Evolutionary conservation across 1,139 yeast species (phyloP), one percentile per base, ranked within the genome.

Genomic region (Scheffersomyces stambukii): DNA sequence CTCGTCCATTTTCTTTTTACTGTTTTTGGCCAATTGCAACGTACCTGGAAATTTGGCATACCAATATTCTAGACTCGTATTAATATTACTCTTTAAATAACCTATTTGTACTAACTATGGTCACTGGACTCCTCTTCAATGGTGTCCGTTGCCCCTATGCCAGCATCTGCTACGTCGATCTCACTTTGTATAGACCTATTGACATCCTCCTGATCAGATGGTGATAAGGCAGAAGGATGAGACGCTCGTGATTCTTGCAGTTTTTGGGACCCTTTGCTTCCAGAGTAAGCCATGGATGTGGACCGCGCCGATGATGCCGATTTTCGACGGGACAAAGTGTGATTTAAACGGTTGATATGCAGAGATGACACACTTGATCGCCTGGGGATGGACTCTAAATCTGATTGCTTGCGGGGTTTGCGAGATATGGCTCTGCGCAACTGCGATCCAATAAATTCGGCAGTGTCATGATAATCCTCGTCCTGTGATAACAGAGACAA

Each of bases 1-100:
- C 77, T 70, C 75, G 75, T 70, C 75, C 77, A 70, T 38, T 36
- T 32, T 40, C 46, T 50, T 52, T 46, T 49, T 42, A 42, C 34
- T 33, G 32, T 20, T 18, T 10, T 18, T 18, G n/a, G n/a, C n/a
- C n/a, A n/a, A n/a, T n/a, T n/a, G n/a, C n/a, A n/a, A n/a, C n/a
- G n/a, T n/a, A n/a, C n/a, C n/a, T n/a, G n/a, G n/a, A n/a, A n/a
- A n/a, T n/a, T n/a, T n/a, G n/a, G n/a, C n/a, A n/a, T n/a, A n/a
- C n/a, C n/a, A n/a, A n/a, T n/a, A n/a, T 18, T 5, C n/a, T 18
- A 9, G 4, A 6, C 19, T 8, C n/a, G 10, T 8, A 5, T 18
- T 6, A 5, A 9, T 18, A 9, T 18, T 18, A 4, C 5, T 4
- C n/a, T 5, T 18, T 5, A 18, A 6, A 18, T 5, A 18, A 18